Conservation (phyloP, 2,329 filamentous ascomycete genomes). For the Aspergillus eucalypticola region DNA sequence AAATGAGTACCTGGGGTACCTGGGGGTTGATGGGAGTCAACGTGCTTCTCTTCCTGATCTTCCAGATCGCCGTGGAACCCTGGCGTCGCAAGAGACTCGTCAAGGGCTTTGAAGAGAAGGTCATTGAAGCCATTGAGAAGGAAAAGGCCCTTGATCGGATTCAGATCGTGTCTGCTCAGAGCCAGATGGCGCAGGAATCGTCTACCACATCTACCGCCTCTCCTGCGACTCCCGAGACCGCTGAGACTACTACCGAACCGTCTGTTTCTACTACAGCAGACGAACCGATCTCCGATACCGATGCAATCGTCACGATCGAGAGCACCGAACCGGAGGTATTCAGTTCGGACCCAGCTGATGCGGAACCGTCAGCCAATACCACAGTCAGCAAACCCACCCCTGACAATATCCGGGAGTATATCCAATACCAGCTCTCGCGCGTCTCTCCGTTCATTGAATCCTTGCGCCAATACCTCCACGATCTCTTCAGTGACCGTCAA, state of each 20-base stretch:
- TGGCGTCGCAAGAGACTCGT: slow-evolving; percentile 84
- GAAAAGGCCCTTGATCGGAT: slow-evolving; percentile 50
- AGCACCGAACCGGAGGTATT: not conserved
- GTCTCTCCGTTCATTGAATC: slow-evolving; percentile 35
- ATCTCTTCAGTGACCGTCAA: slow-evolving; percentile 66
- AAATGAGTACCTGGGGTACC: slow-evolving; percentile 97
- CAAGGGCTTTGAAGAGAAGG: slow-evolving; percentile 76
- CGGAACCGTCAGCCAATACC: not conserved
- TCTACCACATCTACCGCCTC: not conserved
- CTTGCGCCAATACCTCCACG: slow-evolving; percentile 55
- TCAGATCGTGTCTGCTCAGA: slow-evolving; percentile 9
- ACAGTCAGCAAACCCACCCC: slow-evolving; percentile 3
- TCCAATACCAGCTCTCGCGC: slow-evolving; percentile 27
- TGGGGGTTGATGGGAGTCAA: slow-evolving; percentile 98
- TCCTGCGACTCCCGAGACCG: not conserved
- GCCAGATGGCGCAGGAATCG: not conserved
- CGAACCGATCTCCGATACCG: not conserved
- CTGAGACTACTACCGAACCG: slow-evolving; percentile 1
- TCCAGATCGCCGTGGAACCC: slow-evolving; percentile 88
- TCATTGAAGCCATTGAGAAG: slow-evolving; percentile 69
- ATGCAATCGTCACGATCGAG: not conserved
- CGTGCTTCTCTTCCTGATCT: slow-evolving; percentile 79
- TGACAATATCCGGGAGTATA: slow-evolving; percentile 17
- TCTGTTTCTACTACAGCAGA: not conserved
- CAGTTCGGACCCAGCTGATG: not conserved